Evolutionary conservation across 441 rosid species (phyloP), one percentile per base, ranked within the genome.

Genomic region (Pelargonium citronellum): DNA sequence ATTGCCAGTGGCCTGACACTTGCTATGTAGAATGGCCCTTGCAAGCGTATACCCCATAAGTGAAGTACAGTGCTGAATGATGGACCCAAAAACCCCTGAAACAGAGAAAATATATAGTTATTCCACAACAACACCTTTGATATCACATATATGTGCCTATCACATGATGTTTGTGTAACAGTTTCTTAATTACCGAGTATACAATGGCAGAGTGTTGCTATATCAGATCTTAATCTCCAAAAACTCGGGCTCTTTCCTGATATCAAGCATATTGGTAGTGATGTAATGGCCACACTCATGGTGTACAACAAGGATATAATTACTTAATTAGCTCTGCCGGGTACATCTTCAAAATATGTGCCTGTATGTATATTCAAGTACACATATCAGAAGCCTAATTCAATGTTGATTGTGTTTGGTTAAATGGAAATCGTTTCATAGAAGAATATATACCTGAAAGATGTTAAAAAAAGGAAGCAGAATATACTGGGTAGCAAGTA

Each of bases 1-100:
- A n/a, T n/a, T n/a, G n/a, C n/a, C n/a, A n/a, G n/a, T n/a, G n/a
- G n/a, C n/a, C n/a, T n/a, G n/a, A n/a, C n/a, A n/a, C n/a, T n/a
- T n/a, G n/a, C n/a, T 27, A 87, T 85, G 5, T 77, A 90, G 22
- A 90, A 79, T 1, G 91, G 96, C 46, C 96, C 93, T 73, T 86
- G 88, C 66, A 84, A 61, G 66, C 81, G 79, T 71, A 88, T 67
- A 0, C 84, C 91, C 91, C 92, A 87, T 0, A 91, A 74, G 62
- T 83, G 96, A 62, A 87, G 78, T 0, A 78, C 63, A 57, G 78
- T 82, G 78, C 75, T 86, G 69, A 83, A 74, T 71, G 85, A 79
- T n/a, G 86, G 79, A 27, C 90, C 91, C 64, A 87, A 83, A 20
- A 86, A 77, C 41, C 90, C 96, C 94, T 86, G 58, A 13, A 51